Percentiles rank a stretch among this genome's conserved stretches.
Conservation (phyloP, 2,329 filamentous ascomycete genomes). For the Botryosphaeria dothidea region DNA sequence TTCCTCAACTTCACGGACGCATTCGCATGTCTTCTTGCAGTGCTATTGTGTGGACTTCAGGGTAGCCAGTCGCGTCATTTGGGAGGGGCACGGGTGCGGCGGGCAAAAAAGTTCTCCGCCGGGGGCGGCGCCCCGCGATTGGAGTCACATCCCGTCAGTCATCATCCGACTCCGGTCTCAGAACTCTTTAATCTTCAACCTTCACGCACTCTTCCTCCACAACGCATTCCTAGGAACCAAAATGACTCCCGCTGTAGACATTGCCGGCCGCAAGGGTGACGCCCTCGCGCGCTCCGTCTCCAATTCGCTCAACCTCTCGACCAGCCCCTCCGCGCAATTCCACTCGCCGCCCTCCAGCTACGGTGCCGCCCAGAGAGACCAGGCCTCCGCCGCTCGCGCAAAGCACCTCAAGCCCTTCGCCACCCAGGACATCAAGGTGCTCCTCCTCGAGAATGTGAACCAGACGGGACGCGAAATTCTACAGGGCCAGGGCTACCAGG, state of each 20-base stretch:
- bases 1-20: no score
- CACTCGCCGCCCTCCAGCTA: conserved; percentile 70
- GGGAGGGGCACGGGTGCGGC: conserved; percentile 8
- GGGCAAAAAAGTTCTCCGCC: not conserved
- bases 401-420: conserved; percentile 95
- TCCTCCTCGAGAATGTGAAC: conserved; percentile 96
- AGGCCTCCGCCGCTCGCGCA: conserved; percentile 43
- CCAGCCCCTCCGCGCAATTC: conserved; percentile 74
- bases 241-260: conserved; percentile 41
- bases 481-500: conserved; percentile 86
- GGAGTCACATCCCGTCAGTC: conserved; percentile 4
- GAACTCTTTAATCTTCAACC: not conserved
- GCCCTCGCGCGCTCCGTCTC: conserved; percentile 50
- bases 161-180: not conserved
- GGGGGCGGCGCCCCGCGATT: not conserved
- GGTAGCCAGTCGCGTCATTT: not conserved
- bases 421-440: conserved; percentile 92
- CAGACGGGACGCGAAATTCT: conserved; percentile 83
- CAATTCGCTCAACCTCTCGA: conserved; percentile 67
- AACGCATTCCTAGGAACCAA: conserved; percentile 19
- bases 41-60: no score
- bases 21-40: no score
- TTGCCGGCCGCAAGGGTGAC: conserved; percentile 27
- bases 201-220: not conserved
- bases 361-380: conserved; percentile 27